Conservation (phyloP, 2,329 filamentous ascomycete species). For the Orbilia quercus region DNA sequence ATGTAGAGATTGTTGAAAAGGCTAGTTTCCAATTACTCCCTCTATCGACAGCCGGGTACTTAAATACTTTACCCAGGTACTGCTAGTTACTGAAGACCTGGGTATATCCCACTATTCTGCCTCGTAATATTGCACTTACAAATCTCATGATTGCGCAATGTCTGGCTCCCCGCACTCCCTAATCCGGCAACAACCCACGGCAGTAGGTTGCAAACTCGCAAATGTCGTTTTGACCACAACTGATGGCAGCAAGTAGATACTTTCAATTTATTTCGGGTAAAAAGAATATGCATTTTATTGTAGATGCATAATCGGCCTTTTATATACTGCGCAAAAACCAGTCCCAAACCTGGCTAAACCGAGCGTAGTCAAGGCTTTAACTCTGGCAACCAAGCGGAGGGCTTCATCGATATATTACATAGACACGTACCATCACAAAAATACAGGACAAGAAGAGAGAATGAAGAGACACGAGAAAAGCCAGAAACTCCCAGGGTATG, state of each 20-base stretch:
- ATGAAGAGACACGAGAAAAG: constrained; percentile 20
- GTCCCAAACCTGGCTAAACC: too few species aligned
- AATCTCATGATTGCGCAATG: constrained; percentile 26
- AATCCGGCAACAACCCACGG: neutral
- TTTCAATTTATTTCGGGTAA: too few species aligned
- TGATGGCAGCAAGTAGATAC: too few species aligned
- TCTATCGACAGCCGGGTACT: too few species aligned
- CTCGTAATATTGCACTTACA: neutral
- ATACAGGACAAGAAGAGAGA: constrained; percentile 5
- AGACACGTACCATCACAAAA: constrained; percentile 6
- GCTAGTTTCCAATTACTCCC: too few species aligned
- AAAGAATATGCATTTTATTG: too few species aligned
- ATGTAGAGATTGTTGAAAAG: too few species aligned
- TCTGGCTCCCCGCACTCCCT: neutral
- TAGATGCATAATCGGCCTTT: too few species aligned
- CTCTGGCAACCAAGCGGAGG: neutral
- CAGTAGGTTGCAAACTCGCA: neutral
- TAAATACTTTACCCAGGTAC: too few species aligned
- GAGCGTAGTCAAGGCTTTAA: neutral
- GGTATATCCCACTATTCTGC: neutral
- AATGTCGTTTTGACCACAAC: too few species aligned
- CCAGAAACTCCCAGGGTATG: constrained; percentile 47
- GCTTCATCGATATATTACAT: constrained; percentile 44
- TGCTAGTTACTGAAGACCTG: too few species aligned
- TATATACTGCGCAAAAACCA: too few species aligned